Conservation (phyloP, 179 eudicot species). For the Sideroxylon spinosum region DNA sequence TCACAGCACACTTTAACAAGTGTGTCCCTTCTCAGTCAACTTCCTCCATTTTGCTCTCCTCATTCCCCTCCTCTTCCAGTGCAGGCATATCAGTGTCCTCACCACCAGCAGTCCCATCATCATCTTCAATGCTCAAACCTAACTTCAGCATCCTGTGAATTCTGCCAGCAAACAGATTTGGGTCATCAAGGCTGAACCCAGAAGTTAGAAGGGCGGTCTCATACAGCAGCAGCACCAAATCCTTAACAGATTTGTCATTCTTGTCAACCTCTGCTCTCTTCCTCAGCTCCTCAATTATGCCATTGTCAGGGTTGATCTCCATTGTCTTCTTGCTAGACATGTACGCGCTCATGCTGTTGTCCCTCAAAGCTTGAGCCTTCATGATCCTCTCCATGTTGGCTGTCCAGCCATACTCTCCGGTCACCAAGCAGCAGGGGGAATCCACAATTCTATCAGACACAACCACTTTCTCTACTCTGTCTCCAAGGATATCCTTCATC, state of each 20-base stretch:
- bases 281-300: constrained; percentile 55
- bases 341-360: constrained; percentile 48
- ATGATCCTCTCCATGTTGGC: constrained; percentile 66
- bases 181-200: constrained; percentile 57
- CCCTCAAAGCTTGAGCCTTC: constrained; percentile 59
- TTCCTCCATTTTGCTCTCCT: constrained; percentile 67
- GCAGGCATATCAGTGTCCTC: constrained; percentile 45
- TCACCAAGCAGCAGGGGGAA: constrained; percentile 57
- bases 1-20: background rate
- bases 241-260: constrained; percentile 56
- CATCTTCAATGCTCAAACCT: constrained; percentile 51
- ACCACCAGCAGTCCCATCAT: constrained; percentile 35
- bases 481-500: constrained; percentile 58
- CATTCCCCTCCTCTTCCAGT: constrained; percentile 41
- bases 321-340: constrained; percentile 68
- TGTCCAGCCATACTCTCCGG: constrained; percentile 58
- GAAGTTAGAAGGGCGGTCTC: constrained; percentile 56
- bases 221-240: constrained; percentile 48
- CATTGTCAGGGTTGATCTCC: constrained; percentile 63
- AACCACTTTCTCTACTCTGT: constrained; percentile 51
- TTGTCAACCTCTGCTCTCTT: constrained; percentile 56
- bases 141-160: constrained; percentile 61
- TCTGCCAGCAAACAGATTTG: constrained; percentile 39
- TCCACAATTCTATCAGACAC: constrained; percentile 63
- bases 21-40: constrained; percentile 29